phyloP scores from a whole-genome alignment of 768 basidiomycete species.

The Panaeolus papilionaceus region DNA sequence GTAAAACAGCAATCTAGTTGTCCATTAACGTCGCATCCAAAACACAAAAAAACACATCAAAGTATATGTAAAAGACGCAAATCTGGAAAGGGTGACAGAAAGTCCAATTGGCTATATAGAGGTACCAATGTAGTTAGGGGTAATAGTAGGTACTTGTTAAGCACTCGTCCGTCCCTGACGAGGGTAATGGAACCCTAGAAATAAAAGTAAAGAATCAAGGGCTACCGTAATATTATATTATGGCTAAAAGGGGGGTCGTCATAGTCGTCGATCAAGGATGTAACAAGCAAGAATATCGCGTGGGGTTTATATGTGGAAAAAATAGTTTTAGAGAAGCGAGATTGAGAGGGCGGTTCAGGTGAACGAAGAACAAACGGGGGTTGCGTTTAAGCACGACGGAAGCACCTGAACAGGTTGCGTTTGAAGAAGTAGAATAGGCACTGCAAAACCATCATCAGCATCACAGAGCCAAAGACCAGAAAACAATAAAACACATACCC shows the following conservation, averaged over 20 bases:
- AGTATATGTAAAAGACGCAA: background rate
- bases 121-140: background rate
- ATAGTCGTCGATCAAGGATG: conserved; percentile 6
- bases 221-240: background rate
- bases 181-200: background rate
- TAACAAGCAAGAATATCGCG: background rate
- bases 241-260: background rate
- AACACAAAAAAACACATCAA: background rate
- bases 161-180: background rate
- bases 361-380: no score
- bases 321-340: background rate
- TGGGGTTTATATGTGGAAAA: background rate
- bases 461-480: no score
- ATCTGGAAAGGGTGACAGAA: conserved; percentile 1
- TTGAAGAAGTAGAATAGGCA: conserved; percentile 85
- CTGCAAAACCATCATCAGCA: conserved; percentile 42
- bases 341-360: no score
- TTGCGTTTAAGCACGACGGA: conserved; percentile 66
- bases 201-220: background rate
- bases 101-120: conserved; percentile 6
- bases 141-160: background rate
- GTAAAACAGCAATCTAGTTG: conserved; percentile 2
- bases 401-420: conserved; percentile 83
- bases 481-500: conserved; percentile 66
- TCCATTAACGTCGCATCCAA: background rate